phyloP scores from a whole-genome alignment of 345 rosid species.

The Gossypium sturtianum region DNA sequence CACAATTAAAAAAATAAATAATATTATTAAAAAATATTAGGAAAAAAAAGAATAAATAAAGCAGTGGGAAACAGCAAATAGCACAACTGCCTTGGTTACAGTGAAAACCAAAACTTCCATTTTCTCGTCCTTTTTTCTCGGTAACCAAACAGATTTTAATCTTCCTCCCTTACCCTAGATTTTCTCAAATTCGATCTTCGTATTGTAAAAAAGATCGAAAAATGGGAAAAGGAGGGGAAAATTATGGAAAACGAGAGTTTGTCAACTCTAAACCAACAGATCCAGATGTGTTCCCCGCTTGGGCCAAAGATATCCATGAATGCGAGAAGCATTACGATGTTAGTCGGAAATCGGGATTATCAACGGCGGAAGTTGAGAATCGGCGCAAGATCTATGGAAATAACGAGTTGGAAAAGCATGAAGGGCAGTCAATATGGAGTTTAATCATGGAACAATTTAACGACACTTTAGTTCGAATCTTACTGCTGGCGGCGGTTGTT shows the following conservation, averaged over 20 bases:
- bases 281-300: conserved; percentile 38
- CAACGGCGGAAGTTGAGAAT: conserved; percentile 29
- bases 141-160: not conserved
- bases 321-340: conserved; percentile 44
- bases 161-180: not conserved
- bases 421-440: conserved; percentile 45
- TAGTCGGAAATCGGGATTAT: conserved; percentile 30
- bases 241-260: conserved; percentile 18
- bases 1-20: not conserved
- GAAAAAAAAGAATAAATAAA: not conserved
- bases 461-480: conserved; percentile 55
- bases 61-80: not conserved
- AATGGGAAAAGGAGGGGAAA: conserved; percentile 60
- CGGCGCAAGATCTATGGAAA: conserved; percentile 40
- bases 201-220: not conserved
- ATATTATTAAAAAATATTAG: not conserved
- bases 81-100: not conserved
- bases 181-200: not conserved
- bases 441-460: conserved; percentile 55
- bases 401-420: conserved; percentile 59
- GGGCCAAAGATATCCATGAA: conserved; percentile 45
- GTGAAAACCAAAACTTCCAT: not conserved
- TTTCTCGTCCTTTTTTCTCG: not conserved
- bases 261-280: not conserved
- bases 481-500: conserved; percentile 48